These are phyloP conservation scores for Neurospora sp. DNA, from an alignment of 495 filamentous ascomycete genomes.

Conservation along the genomic window DNA sequence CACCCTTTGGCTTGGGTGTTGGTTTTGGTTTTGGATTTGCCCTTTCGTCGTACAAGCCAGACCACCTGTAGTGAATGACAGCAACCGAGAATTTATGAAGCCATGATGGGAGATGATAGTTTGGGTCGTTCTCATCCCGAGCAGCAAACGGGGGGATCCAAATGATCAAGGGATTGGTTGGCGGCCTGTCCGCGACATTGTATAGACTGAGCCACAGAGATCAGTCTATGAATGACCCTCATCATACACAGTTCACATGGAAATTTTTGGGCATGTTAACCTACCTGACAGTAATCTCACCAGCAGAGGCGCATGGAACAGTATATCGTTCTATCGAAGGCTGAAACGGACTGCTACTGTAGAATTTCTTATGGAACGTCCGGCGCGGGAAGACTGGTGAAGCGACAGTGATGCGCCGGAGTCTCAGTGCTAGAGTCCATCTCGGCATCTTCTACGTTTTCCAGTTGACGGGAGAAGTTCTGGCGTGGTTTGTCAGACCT, in stretches of 20 bases:
- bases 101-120: constrained; percentile 22
- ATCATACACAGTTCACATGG: not conserved
- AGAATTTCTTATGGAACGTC: not conserved
- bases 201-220: constrained; percentile 15
- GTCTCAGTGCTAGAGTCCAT: constrained; percentile 1
- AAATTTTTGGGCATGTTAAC: not conserved
- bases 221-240: not conserved
- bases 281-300: constrained; percentile 17
- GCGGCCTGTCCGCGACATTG: constrained; percentile 18
- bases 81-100: constrained; percentile 21
- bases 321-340: constrained; percentile 4
- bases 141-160: constrained; percentile 27
- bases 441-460: constrained; percentile 5
- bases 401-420: not conserved
- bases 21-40: not conserved
- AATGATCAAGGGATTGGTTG: constrained; percentile 21
- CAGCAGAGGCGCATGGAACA: constrained; percentile 14
- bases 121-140: not conserved
- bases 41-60: not conserved
- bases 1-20: not conserved
- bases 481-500: not conserved
- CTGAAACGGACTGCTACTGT: not conserved
- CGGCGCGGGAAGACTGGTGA: not conserved
- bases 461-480: not conserved
- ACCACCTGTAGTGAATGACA: constrained; percentile 36